Evolutionary conservation across 2,329 filamentous ascomycete genomes (phyloP).

Genomic region (Macroventuria anomochaeta): DNA sequence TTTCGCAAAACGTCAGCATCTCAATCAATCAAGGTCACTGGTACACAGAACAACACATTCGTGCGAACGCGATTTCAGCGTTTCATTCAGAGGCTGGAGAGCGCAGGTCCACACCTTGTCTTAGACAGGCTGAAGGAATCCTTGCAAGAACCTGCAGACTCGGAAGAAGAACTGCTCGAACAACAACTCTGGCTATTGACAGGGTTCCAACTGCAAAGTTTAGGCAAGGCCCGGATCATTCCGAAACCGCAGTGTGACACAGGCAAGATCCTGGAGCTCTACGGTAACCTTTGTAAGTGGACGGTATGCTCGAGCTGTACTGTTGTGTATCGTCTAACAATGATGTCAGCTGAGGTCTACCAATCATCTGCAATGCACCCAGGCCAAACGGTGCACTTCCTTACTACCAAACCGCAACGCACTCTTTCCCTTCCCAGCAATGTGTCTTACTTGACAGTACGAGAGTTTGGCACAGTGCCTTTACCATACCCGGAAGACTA

Average conservation of each 20-base stretch:
- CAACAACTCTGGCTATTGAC: slow-evolving; percentile 69
- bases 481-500: slow-evolving; percentile 55
- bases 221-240: slow-evolving; percentile 29
- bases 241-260: slow-evolving; percentile 39
- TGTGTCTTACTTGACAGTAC: slow-evolving; percentile 37
- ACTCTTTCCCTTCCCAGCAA: slow-evolving; percentile 45
- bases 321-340: slow-evolving; percentile 39
- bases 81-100: slow-evolving; percentile 63
- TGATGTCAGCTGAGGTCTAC: slow-evolving; percentile 50
- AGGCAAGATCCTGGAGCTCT: slow-evolving; percentile 48
- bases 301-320: slow-evolving; percentile 21
- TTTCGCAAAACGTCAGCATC: slow-evolving; percentile 27
- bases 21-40: slow-evolving; percentile 22
- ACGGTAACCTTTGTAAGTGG: slow-evolving; percentile 50
- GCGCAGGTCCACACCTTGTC: slow-evolving; percentile 59
- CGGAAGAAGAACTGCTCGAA: slow-evolving; percentile 59
- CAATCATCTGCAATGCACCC: slow-evolving; percentile 54
- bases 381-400: slow-evolving; percentile 45
- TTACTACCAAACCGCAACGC: slow-evolving; percentile 42
- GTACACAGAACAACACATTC: slow-evolving; percentile 28
- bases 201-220: slow-evolving; percentile 54
- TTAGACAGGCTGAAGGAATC: slow-evolving; percentile 63
- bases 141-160: slow-evolving; percentile 40
- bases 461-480: slow-evolving; percentile 52
- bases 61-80: slow-evolving; percentile 56